phyloP scores from a whole-genome alignment of 2,329 filamentous ascomycete species.

The Colletotrichum echinochloae region DNA sequence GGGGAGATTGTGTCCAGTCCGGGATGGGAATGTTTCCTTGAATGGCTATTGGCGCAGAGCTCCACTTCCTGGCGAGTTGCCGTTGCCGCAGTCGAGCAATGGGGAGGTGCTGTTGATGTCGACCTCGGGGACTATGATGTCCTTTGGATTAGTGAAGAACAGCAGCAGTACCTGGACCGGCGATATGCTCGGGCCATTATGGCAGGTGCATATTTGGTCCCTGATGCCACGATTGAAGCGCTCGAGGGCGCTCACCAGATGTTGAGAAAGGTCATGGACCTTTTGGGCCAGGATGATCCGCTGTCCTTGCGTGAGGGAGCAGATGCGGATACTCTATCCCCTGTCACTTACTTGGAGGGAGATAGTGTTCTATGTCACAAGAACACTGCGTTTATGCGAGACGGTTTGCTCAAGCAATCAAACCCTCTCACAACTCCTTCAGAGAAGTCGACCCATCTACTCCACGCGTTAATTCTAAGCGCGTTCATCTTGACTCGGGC shows the following conservation, averaged over 20 bases:
- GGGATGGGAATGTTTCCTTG: conserved; percentile 77
- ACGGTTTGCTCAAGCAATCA: conserved; percentile 66
- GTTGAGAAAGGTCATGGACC: conserved; percentile 66
- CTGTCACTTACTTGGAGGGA: conserved; percentile 47
- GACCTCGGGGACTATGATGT: conserved; percentile 72
- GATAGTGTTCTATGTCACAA: conserved; percentile 53
- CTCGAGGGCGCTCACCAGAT: conserved; percentile 72
- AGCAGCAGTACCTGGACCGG: conserved; percentile 69
- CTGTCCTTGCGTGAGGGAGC: conserved; percentile 63
- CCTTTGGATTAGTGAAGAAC: conserved; percentile 69
- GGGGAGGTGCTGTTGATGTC: conserved; percentile 79
- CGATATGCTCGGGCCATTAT: conserved; percentile 77
- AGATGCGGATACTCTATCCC: conserved; percentile 58
- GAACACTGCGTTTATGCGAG: conserved; percentile 60
- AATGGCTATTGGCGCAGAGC: conserved; percentile 74
- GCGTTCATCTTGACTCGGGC: conserved; percentile 66
- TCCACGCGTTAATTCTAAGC: conserved; percentile 73
- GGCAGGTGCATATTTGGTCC: conserved; percentile 75
- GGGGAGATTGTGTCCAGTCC: conserved; percentile 55
- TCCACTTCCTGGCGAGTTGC: conserved; percentile 70
- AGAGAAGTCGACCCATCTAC: conserved; percentile 65
- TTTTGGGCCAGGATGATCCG: conserved; percentile 71
- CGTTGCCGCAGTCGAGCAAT: conserved; percentile 74
- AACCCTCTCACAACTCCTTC: conserved; percentile 76
- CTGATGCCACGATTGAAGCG: conserved; percentile 68